phyloP scores from a whole-genome alignment of 2,329 filamentous ascomycete genomes.

The Aspergillus fischeri region DNA sequence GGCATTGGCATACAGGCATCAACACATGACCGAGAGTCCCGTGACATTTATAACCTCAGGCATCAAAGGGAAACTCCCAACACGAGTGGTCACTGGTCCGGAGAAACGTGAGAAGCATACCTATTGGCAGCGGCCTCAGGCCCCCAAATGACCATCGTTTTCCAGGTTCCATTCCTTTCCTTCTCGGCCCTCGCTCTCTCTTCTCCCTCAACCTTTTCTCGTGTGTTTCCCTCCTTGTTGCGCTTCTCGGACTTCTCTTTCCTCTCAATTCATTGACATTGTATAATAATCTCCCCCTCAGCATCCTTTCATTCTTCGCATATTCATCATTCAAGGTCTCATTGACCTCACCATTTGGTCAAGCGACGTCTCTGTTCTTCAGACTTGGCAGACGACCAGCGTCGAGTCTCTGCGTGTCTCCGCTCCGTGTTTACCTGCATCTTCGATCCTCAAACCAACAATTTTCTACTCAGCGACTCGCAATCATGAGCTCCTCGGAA shows the following conservation, averaged over 20 bases:
- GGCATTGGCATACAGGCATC: constrained; percentile 3
- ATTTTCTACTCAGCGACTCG: constrained; percentile 8
- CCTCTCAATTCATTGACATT: constrained; percentile 9
- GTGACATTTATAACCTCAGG: constrained; percentile 16
- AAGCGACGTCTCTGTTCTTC: constrained; percentile 29
- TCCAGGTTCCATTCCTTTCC: constrained; percentile 39
- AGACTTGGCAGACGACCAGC: constrained; percentile 23
- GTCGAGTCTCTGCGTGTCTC: constrained; percentile 10
- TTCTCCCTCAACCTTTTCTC: constrained; percentile 17
- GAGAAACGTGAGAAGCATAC: constrained; percentile 22
- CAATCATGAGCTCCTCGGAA: constrained; percentile 63
- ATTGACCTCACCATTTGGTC: constrained; percentile 29
- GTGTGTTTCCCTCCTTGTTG: constrained; percentile 9
- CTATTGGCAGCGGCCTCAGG: constrained; percentile 10
- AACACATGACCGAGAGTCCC: not conserved
- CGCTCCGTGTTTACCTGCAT: constrained; percentile 12
- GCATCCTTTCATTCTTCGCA: not conserved
- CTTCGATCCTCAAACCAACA: constrained; percentile 12
- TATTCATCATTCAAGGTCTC: constrained; percentile 32
- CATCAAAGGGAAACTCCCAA: constrained; percentile 9
- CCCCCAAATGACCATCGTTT: constrained; percentile 28
- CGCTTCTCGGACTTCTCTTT: constrained; percentile 1
- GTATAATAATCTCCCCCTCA: constrained; percentile 12
- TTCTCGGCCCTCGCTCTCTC: constrained; percentile 21
- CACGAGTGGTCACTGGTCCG: constrained; percentile 16